Base-by-base conservation (phyloP, 345 rosid genomes). In the Litchi chinensis region DNA sequence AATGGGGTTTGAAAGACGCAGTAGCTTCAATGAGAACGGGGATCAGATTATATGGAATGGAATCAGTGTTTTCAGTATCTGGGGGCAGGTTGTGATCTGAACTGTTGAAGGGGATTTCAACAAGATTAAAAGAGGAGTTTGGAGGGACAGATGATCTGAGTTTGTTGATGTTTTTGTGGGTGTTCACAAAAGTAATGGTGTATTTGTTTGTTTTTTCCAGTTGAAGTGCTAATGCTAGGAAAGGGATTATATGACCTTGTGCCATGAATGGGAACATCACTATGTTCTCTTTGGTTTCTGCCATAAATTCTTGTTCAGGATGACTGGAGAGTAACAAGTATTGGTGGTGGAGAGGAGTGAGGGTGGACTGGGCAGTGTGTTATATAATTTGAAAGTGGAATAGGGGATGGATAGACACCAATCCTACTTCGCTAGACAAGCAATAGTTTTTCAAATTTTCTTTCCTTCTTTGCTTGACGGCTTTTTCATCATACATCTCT, bases 161-260 rank as follows among this genome's bases (percentile, higher is more conserved):
- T 1, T 80, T 79, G 26, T 39, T 12, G 79, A 86, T 52, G 86
- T 87, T 89, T 48, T 60, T 81, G 43, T 82, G 85, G 22, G 90
- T 87, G 78, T 70, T 84, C 6, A 86, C 77, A 52, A 89, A 74
- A 68, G 83, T 82, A 19, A 89, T 73, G 70, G 66, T 70, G 69
- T 44, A 81, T 54, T 64, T 62, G 6, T 77, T 65, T 18, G 46
- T 71, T 32, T 74, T 71, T 39, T 82, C 76, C 2, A 89, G 71
- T 32, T 83, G 89, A 28, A 73, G 81, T n/a, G 90, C 84, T 65
- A 87, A 82, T 2, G 90, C 86, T 18, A 86, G 69, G 83, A 84
- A 85, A 28, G 92, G 92, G 68, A 76, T 84, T 24, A 85, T 78
- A 57, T 84, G 90, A 70, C 89, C 89, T 37, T 86, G 89, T 22